Conservation (phyloP, 2,329 filamentous ascomycete species). For the Fonsecaea pedrosoi region DNA sequence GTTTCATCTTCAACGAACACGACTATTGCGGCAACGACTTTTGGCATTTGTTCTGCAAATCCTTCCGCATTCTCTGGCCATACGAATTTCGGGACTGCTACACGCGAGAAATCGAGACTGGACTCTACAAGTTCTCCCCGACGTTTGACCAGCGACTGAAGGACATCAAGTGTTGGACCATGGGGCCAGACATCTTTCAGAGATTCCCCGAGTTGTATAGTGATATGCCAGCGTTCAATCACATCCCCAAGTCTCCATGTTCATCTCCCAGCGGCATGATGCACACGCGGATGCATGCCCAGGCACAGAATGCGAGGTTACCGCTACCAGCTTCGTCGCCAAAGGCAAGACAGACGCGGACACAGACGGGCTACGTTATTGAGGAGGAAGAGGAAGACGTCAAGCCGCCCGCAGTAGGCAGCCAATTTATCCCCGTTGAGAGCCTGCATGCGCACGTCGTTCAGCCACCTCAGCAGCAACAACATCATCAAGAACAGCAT, state of each 20-base stretch:
- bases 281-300: background rate
- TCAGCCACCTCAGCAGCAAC: slow-evolving; percentile 7
- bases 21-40: slow-evolving; percentile 39
- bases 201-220: slow-evolving; percentile 37
- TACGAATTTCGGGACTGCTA: slow-evolving; percentile 40
- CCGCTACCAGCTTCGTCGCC: background rate
- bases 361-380: background rate
- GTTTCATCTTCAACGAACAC: slow-evolving; percentile 39
- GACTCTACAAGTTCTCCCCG: slow-evolving; percentile 37
- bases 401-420: slow-evolving; percentile 1
- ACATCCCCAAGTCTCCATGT: slow-evolving; percentile 25
- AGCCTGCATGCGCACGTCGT: slow-evolving; percentile 10
- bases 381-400: slow-evolving; percentile 19
- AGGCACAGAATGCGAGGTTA: slow-evolving; percentile 15
- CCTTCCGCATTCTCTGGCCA: slow-evolving; percentile 35
- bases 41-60: slow-evolving; percentile 34
- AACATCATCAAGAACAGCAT: background rate
- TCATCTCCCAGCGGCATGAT: background rate
- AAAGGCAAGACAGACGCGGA: background rate
- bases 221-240: slow-evolving; percentile 37
- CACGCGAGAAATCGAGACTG: slow-evolving; percentile 35
- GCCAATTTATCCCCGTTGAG: slow-evolving; percentile 10
- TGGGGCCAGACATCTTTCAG: slow-evolving; percentile 37
- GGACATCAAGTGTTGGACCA: slow-evolving; percentile 39
- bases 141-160: slow-evolving; percentile 36